Evolutionary conservation across 306 rosid genomes (phyloP).

Genomic region (Vigna hirtella): DNA sequence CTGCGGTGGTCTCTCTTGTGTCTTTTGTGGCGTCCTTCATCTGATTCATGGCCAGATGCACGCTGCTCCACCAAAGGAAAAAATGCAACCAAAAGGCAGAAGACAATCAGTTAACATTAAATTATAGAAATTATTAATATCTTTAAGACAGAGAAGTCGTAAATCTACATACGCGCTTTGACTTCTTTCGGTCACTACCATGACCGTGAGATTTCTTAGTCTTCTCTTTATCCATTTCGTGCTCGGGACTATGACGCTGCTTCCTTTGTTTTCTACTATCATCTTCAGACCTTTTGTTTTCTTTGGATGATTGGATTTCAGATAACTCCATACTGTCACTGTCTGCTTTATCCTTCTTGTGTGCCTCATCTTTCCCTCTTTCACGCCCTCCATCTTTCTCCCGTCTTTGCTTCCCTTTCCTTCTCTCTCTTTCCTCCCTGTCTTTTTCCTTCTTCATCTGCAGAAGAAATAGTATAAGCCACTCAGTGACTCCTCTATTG

Average conservation of each 20-base stretch:
- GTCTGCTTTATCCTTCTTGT: conserved; percentile 68
- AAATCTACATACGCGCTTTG: conserved; percentile 66
- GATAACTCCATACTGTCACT: conserved; percentile 60
- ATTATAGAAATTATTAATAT: conserved; percentile 7
- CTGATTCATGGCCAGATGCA: conserved; percentile 74
- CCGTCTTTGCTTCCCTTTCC: conserved; percentile 74
- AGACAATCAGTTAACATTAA: conserved; percentile 26
- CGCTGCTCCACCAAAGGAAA: conserved; percentile 56
- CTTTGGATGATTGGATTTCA: conserved; percentile 64
- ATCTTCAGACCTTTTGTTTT: conserved; percentile 61
- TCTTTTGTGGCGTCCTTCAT: conserved; percentile 77
- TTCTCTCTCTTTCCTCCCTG: conserved; percentile 78
- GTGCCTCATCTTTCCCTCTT: conserved; percentile 68
- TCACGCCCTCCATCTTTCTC: conserved; percentile 74
- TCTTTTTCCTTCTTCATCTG: conserved; percentile 86
- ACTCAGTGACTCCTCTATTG: conserved; percentile 6
- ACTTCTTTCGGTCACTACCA: conserved; percentile 76
- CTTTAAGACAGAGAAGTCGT: conserved; percentile 18
- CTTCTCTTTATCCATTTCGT: conserved; percentile 69
- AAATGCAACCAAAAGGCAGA: not conserved
- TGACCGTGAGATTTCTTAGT: conserved; percentile 73
- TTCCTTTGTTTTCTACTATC: conserved; percentile 66
- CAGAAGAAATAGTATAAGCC: conserved; percentile 41
- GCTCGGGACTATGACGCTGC: conserved; percentile 72
- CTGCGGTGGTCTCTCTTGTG: conserved; percentile 82